A percentile compares a stretch with the other conserved stretches of the same genome.
phyloP scores from a whole-genome alignment of 352 stramenopile species.

The Phytophthora colocasiae region DNA sequence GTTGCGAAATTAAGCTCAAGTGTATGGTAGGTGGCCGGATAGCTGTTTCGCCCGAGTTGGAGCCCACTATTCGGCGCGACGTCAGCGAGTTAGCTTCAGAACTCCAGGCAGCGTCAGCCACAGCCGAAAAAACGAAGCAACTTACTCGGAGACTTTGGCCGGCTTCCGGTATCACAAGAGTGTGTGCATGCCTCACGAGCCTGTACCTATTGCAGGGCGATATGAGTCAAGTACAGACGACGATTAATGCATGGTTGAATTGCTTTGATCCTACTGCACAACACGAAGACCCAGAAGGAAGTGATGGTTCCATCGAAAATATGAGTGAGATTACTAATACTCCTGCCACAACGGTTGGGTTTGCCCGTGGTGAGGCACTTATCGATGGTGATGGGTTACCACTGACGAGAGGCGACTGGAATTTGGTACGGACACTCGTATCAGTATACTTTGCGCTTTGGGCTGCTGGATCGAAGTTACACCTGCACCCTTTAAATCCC shows the following conservation, averaged over 20 bases:
- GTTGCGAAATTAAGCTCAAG: constrained; percentile 73
- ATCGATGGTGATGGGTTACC: constrained; percentile 82
- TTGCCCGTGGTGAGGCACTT: constrained; percentile 73
- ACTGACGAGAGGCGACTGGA: constrained; percentile 84
- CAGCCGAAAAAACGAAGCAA: constrained; percentile 69
- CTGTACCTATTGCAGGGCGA: constrained; percentile 80
- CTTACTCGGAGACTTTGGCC: constrained; percentile 76
- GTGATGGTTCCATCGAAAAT: constrained; percentile 34
- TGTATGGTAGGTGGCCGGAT: constrained; percentile 80
- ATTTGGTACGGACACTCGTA: constrained; percentile 79
- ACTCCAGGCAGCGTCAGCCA: constrained; percentile 62
- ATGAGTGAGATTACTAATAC: constrained; percentile 35
- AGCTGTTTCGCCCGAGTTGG: constrained; percentile 66
- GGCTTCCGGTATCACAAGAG: constrained; percentile 78
- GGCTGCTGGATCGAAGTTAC: constrained; percentile 55
- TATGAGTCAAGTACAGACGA: constrained; percentile 53
- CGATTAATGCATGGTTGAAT: constrained; percentile 68
- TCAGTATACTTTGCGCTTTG: constrained; percentile 83
- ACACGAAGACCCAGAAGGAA: constrained; percentile 48
- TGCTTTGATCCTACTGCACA: constrained; percentile 83
- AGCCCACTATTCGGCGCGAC: constrained; percentile 66
- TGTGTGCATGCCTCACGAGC: constrained; percentile 79
- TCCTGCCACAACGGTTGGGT: constrained; percentile 33
- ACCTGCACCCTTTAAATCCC: constrained; percentile 52
- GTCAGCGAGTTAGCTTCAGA: constrained; percentile 72